These are phyloP conservation scores for Luzula sylvatica DNA, from an alignment of 176 grass and related monocot genomes.

Conservation along the genomic window DNA sequence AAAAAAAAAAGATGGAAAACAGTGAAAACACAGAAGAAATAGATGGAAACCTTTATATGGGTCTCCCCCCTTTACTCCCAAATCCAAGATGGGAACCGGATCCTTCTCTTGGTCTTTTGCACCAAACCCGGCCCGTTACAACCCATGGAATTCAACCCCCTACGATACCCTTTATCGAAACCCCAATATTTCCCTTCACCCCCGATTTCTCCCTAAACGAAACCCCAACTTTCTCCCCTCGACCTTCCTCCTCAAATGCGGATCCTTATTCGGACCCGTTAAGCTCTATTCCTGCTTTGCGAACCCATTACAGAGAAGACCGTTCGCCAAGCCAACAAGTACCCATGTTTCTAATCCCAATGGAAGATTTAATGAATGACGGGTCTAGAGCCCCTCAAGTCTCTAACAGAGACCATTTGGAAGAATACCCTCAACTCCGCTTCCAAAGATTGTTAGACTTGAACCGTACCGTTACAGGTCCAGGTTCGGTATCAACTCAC, in stretches of 20 bases:
- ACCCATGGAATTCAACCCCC: constrained; percentile 1
- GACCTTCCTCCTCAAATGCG: neutral
- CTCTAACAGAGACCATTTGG: neutral
- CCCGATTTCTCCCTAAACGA: neutral
- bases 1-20: constrained; percentile 9
- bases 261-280: neutral
- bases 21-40: neutral
- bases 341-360: neutral
- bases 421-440: constrained; percentile 39
- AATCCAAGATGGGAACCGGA: constrained; percentile 21
- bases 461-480: constrained; percentile 30
- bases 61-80: constrained; percentile 37
- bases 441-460: constrained; percentile 50
- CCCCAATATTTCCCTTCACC: neutral
- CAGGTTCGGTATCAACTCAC: neutral
- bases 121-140: neutral
- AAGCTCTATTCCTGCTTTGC: neutral
- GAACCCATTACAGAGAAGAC: neutral
- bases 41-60: constrained; percentile 62
- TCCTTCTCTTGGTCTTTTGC: constrained; percentile 1
- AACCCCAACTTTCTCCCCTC: neutral
- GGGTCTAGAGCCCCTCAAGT: neutral
- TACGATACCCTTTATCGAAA: neutral
- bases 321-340: neutral
- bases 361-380: constrained; percentile 1